Evolutionary conservation across 352 stramenopile species (phyloP).

Genomic region (Phytophthora brassicae): DNA sequence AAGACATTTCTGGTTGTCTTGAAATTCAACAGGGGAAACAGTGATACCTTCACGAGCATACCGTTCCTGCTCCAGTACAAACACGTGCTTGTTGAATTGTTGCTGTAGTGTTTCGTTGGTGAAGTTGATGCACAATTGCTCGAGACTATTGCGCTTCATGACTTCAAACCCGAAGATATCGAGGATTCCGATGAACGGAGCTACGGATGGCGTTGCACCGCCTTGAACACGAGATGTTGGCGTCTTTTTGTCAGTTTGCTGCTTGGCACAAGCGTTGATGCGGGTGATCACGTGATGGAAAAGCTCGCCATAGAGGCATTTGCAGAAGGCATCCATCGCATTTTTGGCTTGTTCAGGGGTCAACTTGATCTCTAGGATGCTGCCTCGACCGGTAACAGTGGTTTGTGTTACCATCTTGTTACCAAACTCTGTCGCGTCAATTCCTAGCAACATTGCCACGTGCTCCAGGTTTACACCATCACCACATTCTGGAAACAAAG

Average conservation of each 20-base stretch:
- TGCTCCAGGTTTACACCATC: constrained; percentile 58
- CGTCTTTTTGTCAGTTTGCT: constrained; percentile 42
- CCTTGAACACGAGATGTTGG: constrained; percentile 21
- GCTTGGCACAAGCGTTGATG: constrained; percentile 75
- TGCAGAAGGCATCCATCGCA: constrained; percentile 84
- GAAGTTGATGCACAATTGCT: constrained; percentile 93
- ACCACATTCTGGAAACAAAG: constrained; percentile 57
- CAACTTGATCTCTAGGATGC: constrained; percentile 75
- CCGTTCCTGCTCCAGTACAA: constrained; percentile 80
- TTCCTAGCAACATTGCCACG: constrained; percentile 57
- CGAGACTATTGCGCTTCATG: constrained; percentile 86
- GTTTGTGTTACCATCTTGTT: constrained; percentile 86
- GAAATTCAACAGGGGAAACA: constrained; percentile 79
- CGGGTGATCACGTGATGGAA: constrained; percentile 77
- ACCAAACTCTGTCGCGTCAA: constrained; percentile 60
- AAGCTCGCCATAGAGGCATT: constrained; percentile 80
- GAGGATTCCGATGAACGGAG: constrained; percentile 84
- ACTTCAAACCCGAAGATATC: constrained; percentile 93
- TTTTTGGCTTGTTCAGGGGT: constrained; percentile 76
- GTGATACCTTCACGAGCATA: constrained; percentile 78
- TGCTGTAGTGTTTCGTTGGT: constrained; percentile 91
- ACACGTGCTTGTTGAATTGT: constrained; percentile 90
- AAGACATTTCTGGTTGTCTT: constrained; percentile 79
- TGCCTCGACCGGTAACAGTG: constrained; percentile 73
- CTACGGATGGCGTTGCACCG: neutral